Percentiles rank a stretch among this genome's conserved stretches.
Evolutionary conservation across 2,329 filamentous ascomycete genomes (phyloP).

Genomic region (Ceratocystis diversiconidia): DNA sequence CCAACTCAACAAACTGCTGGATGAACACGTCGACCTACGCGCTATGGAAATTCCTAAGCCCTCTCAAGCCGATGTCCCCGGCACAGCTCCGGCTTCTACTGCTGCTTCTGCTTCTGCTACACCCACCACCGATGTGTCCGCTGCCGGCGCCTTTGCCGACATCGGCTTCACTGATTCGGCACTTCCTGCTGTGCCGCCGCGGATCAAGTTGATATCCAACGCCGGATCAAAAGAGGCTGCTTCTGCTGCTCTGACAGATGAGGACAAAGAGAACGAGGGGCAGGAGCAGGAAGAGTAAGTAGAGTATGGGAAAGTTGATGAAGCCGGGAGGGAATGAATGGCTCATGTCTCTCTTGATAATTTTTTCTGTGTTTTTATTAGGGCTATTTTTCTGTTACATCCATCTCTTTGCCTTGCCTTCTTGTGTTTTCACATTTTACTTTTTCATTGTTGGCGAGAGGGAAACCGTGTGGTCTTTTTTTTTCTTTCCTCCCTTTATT

Average conservation of each 20-base stretch:
- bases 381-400: neutral
- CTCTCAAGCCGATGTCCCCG: constrained; percentile 18
- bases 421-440: constrained; percentile 1
- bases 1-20: constrained; percentile 39
- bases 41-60: constrained; percentile 36
- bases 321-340: neutral
- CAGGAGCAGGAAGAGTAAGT: neutral
- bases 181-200: neutral
- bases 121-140: constrained; percentile 18
- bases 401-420: neutral
- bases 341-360: constrained; percentile 6
- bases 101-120: constrained; percentile 18
- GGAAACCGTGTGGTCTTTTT: neutral
- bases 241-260: neutral
- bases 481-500: neutral
- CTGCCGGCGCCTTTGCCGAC: neutral
- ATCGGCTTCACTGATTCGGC: neutral
- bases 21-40: constrained; percentile 39
- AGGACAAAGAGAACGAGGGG: neutral
- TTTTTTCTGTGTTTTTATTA: constrained; percentile 11
- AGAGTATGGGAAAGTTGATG: neutral
- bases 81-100: constrained; percentile 17
- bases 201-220: constrained; percentile 29
- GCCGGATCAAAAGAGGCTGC: constrained; percentile 26
- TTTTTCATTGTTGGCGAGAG: neutral